These are phyloP conservation scores for Ulmus americana DNA, from an alignment of 331 rosid species.

Conservation along the genomic window DNA sequence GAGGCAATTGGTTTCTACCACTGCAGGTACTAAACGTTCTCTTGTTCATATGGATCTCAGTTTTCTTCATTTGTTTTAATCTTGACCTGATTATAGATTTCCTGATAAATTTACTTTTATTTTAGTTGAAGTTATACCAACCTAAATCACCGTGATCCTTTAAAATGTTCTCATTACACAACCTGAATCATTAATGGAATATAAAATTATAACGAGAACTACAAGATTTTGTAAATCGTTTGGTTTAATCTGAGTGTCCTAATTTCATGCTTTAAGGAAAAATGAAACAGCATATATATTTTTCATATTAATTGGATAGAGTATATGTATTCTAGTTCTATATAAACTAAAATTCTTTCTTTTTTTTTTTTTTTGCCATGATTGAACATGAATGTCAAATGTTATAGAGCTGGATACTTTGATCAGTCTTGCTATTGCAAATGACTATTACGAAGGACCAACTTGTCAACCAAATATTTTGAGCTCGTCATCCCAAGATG, in stretches of 20 bases:
- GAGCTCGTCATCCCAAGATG: conserved; percentile 38
- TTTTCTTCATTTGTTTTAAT: not conserved
- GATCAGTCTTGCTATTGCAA: conserved; percentile 74
- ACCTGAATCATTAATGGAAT: not conserved
- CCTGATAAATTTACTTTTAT: no score
- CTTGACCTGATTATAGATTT: not conserved
- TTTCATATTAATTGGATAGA: not conserved
- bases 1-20: conserved; percentile 75
- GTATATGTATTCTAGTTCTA: no score
- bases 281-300: not conserved
- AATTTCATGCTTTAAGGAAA: not conserved
- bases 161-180: not conserved
- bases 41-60: conserved; percentile 2
- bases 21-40: conserved; percentile 49
- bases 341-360: not conserved
- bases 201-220: not conserved
- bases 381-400: conserved; percentile 32
- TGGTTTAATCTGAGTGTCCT: not conserved
- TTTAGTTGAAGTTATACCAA: no score
- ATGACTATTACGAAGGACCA: conserved; percentile 79
- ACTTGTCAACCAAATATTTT: conserved; percentile 62
- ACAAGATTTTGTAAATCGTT: not conserved
- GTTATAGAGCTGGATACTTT: conserved; percentile 87
- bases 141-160: not conserved
- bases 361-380: conserved; percentile 2